Conservation (phyloP, 1,284 basidiomycete species). For the Cryptococcus sp. region DNA sequence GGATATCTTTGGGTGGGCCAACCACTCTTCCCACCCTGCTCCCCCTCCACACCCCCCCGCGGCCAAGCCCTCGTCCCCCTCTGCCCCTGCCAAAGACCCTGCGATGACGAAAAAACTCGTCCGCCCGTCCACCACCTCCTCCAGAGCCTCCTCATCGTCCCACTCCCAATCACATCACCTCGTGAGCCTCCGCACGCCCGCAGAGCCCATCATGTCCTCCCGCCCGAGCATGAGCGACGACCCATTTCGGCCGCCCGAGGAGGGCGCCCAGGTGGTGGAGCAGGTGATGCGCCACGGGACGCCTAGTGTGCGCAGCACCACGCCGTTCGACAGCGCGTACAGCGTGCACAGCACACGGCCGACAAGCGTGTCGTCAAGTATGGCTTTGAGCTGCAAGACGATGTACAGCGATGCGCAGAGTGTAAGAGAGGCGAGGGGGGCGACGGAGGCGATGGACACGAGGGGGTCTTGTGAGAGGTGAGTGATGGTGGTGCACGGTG, state of each 20-base stretch:
- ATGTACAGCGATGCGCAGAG: conserved; percentile 15
- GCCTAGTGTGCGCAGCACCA: conserved; percentile 18
- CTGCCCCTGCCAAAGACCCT: conserved; percentile 12
- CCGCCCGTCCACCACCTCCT: conserved; percentile 14
- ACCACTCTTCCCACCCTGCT: conserved; percentile 8
- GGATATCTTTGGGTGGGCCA: conserved; percentile 34
- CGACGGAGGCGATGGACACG: not conserved
- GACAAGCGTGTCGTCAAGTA: conserved; percentile 21
- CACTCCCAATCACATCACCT: not conserved
- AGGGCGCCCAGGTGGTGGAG: conserved; percentile 32
- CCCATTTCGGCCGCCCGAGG: conserved; percentile 28
- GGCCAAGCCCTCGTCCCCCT: conserved; percentile 1
- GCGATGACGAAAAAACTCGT: conserved; percentile 15
- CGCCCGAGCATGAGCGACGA: conserved; percentile 40
- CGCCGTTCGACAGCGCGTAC: conserved; percentile 1
- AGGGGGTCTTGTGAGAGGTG: not conserved
- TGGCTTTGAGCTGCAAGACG: conserved; percentile 28
- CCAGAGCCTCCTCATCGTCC: not conserved
- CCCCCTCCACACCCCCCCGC: not conserved
- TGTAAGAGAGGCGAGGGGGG: not conserved
- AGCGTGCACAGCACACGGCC: conserved; percentile 3
- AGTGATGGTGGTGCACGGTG: too few species aligned
- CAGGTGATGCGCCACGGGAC: conserved; percentile 14
- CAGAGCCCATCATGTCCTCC: conserved; percentile 12
- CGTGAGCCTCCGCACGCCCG: conserved; percentile 10